Percentiles rank a stretch among this genome's conserved stretches.
Conservation (phyloP, 2,329 filamentous ascomycete genomes). For the Nemania serpens region DNA sequence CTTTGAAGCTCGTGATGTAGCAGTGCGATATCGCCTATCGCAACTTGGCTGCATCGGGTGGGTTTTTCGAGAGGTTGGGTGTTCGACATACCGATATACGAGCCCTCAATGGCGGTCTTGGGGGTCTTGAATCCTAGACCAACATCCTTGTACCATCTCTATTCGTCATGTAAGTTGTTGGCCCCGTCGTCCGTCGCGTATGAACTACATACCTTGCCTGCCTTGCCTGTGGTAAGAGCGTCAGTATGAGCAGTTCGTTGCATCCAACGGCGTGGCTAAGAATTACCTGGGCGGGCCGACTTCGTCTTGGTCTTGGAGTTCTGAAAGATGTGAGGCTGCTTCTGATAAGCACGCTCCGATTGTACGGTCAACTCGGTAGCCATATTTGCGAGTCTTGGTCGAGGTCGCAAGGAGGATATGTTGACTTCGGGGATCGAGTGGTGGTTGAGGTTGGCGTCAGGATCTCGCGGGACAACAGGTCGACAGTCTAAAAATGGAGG, state of each 20-base stretch:
- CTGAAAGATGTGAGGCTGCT: conserved; percentile 99
- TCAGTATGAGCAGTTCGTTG: conserved; percentile 13
- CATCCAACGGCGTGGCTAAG: background rate
- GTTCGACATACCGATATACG: conserved; percentile 89
- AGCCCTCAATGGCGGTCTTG: conserved; percentile 97
- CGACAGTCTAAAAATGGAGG: conserved; percentile 31
- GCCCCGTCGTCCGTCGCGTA: conserved; percentile 14
- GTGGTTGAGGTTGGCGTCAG: conserved; percentile 34
- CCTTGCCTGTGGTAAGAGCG: conserved; percentile 17
- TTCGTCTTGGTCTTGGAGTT: conserved; percentile 93
- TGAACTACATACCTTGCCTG: conserved; percentile 73
- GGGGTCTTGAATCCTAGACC: conserved; percentile 99
- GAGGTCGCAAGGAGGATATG: conserved; percentile 50
- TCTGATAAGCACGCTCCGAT: conserved; percentile 99
- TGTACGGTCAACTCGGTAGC: conserved; percentile 99
- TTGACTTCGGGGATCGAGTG: conserved; percentile 35
- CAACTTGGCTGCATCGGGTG: background rate
- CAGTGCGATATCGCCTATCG: background rate
- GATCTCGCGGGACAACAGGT: conserved; percentile 28
- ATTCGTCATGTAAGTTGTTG: conserved; percentile 20
- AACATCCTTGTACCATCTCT: conserved; percentile 93
- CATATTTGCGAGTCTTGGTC: conserved; percentile 67
- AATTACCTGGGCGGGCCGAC: conserved; percentile 68
- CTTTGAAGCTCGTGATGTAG: background rate
- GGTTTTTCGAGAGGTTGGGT: conserved; percentile 3